Evolutionary conservation across 1,139 yeast genomes (phyloP).

Genomic region (Geotrichum siamense): DNA sequence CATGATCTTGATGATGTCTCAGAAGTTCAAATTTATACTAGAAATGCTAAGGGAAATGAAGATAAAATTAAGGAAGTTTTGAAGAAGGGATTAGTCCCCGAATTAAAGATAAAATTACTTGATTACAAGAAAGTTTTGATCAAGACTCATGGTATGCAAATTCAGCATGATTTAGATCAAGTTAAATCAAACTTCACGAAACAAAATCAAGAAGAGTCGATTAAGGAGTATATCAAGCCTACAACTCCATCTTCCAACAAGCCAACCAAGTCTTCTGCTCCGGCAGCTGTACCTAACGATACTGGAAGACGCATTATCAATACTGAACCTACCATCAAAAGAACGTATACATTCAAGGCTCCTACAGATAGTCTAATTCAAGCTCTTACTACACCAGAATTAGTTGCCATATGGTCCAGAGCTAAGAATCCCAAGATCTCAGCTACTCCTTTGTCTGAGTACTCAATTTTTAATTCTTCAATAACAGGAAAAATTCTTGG

Average conservation of each 20-base stretch:
- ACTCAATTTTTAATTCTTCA: conserved; percentile 81
- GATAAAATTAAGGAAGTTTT: conserved; percentile 45
- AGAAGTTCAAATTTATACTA: conserved; percentile 56
- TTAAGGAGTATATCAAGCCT: conserved; percentile 13
- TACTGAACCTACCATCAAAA: conserved; percentile 61
- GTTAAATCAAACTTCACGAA: conserved; percentile 61
- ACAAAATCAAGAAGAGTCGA: conserved; percentile 15
- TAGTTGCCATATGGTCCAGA: conserved; percentile 87
- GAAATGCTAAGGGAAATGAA: conserved; percentile 1
- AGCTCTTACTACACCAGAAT: conserved; percentile 65
- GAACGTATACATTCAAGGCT: conserved; percentile 78
- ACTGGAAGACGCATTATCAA: conserved; percentile 36
- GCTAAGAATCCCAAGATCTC: conserved; percentile 55
- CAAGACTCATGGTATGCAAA: conserved; percentile 69
- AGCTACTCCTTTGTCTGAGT: conserved; percentile 55
- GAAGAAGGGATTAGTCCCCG: conserved; percentile 58
- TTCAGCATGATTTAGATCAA: conserved; percentile 67
- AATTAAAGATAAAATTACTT: conserved; percentile 52
- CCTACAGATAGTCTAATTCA: conserved; percentile 77
- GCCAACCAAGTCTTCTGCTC: conserved; percentile 21
- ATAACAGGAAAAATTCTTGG: conserved; percentile 62
- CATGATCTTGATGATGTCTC: conserved; percentile 84
- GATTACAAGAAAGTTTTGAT: conserved; percentile 75
- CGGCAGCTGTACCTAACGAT: conserved; percentile 38
- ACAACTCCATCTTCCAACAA: conserved; percentile 15